These are phyloP conservation scores for Astrocystis sublimbata DNA, from an alignment of 495 filamentous ascomycete species.

Conservation along the genomic window DNA sequence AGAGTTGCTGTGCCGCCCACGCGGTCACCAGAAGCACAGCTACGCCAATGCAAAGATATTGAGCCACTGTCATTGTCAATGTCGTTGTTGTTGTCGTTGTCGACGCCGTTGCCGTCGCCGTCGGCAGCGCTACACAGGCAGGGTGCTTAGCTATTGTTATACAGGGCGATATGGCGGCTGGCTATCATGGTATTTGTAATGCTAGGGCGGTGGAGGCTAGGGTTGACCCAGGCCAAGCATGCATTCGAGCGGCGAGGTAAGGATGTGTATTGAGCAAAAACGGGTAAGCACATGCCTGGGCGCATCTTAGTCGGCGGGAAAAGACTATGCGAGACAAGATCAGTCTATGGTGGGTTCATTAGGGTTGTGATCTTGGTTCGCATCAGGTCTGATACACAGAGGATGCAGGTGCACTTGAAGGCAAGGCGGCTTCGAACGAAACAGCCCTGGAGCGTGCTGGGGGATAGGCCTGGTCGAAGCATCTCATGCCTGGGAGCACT, in stretches of 20 bases:
- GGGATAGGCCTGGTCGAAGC: too few species aligned
- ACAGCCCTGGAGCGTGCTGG: too few species aligned
- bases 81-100: too few species aligned
- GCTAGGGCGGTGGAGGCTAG: background rate
- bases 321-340: background rate
- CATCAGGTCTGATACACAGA: too few species aligned
- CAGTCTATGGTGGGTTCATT: too few species aligned
- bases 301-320: too few species aligned
- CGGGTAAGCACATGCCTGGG: background rate
- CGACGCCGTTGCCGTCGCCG: background rate
- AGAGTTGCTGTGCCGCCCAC: slow-evolving; percentile 16
- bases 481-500: too few species aligned
- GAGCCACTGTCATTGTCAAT: background rate
- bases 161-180: background rate
- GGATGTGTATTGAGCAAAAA: background rate
- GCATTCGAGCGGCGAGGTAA: background rate
- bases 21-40: slow-evolving; percentile 1
- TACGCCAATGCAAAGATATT: background rate
- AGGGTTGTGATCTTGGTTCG: too few species aligned
- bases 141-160: background rate
- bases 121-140: background rate
- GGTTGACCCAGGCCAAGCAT: background rate
- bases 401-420: too few species aligned
- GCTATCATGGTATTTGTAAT: background rate
- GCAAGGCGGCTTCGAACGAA: too few species aligned